Evolutionary conservation across 2,329 filamentous ascomycete species (phyloP), one percentile per base, ranked within the genome.

Genomic region (Calonectria henricotiae): DNA sequence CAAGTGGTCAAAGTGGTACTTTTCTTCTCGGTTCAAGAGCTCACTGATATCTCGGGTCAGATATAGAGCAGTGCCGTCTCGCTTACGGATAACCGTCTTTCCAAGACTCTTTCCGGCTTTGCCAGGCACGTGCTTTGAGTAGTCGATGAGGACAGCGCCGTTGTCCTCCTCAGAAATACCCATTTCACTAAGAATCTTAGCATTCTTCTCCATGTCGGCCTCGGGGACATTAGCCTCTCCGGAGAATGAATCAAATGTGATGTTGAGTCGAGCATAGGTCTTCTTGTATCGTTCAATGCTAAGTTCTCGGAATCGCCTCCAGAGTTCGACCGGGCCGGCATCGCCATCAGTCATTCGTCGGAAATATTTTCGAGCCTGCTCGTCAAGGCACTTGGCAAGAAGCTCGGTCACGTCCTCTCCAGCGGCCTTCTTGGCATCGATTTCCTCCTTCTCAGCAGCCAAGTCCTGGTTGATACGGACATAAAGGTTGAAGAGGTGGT

Each of bases 401-500:
- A 89, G 80, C 1, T 75, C 76, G 20, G 82, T 79, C 5, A 85
- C 83, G 60, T 88, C 88, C 75, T 89, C 84, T 68, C 88, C 86
- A 47, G 85, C 85, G 44, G 85, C 84, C 79, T 89, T 88, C 73
- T 87, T 83, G 47, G 83, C 86, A 76, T 91, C 90, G 27, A 92
- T 89, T 69, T 87, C 80, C 73, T 92, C 91, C 74, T 92, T 91
- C 84, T 95, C 92, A 0, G 86, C 89, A 2, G 85, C 82, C 79
- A 92, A 88, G 60, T 94, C 90, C 69, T 83, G 83, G 82, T 92
- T 94, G 81, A 96, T 94, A 81, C 90, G 89, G 72, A 95, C 93
- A 77, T 96, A 96, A 62, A 96, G 91, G 77, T 95, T 90, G 81
- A 92, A 95, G 11, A 96, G 85, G 80, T 96, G 94, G 81, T 93